phyloP scores from a whole-genome alignment of 805 yeast genomes.

The Cyberlindnera subsufficiens region DNA sequence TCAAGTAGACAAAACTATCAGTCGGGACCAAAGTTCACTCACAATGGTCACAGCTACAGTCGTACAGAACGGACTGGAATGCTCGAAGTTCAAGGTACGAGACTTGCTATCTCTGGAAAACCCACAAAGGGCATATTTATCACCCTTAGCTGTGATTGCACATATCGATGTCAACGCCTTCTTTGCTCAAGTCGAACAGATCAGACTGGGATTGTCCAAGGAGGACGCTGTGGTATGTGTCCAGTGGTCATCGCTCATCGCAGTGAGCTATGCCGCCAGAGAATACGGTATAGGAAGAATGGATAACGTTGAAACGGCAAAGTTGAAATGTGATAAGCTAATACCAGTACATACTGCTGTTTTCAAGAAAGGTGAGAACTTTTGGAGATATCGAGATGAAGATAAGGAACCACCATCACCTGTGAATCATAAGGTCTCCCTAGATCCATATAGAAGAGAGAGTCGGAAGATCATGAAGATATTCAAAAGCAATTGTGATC shows the following conservation, averaged over 20 bases:
- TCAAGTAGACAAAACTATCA: too few relatives aligned
- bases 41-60: slow-evolving; percentile 3
- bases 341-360: slow-evolving; percentile 91
- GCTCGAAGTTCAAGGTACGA: slow-evolving; percentile 38
- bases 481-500: slow-evolving; percentile 53
- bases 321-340: slow-evolving; percentile 67
- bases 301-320: slow-evolving; percentile 66
- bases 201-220: slow-evolving; percentile 55
- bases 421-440: slow-evolving; percentile 68
- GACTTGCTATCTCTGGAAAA: slow-evolving; percentile 46
- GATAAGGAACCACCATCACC: slow-evolving; percentile 51
- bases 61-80: background rate
- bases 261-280: slow-evolving; percentile 87
- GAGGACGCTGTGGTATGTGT: slow-evolving; percentile 89
- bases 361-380: slow-evolving; percentile 76
- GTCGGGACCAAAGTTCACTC: background rate
- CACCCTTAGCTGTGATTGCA: slow-evolving; percentile 74
- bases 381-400: slow-evolving; percentile 65
- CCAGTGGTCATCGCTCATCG: slow-evolving; percentile 88
- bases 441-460: slow-evolving; percentile 89
- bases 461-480: slow-evolving; percentile 71
- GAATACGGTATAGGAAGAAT: slow-evolving; percentile 75
- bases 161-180: slow-evolving; percentile 93
- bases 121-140: slow-evolving; percentile 41
- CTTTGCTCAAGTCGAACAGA: slow-evolving; percentile 90